Conservation (phyloP, 208 protist genomes). For the Herpetomonas tarakana region DNA sequence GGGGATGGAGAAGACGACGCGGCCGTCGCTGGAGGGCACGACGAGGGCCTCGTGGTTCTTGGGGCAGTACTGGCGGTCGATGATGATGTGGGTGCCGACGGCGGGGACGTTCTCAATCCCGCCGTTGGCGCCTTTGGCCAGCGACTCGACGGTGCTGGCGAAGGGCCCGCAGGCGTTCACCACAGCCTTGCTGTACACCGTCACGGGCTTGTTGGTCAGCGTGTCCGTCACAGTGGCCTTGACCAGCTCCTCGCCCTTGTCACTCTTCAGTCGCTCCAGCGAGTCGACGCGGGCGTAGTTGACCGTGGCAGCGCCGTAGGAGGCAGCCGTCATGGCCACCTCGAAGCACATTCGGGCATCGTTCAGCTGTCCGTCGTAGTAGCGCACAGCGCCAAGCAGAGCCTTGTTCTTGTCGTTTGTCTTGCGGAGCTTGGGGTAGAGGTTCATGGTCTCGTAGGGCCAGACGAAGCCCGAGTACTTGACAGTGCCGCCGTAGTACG, state of each 20-base stretch:
- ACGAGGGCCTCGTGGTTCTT: conserved; percentile 74
- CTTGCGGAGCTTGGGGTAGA: conserved; percentile 72
- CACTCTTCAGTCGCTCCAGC: conserved; percentile 50
- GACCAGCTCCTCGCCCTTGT: conserved; percentile 46
- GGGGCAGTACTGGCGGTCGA: conserved; percentile 81
- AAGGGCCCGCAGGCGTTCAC: conserved; percentile 92
- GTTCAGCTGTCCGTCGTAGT: conserved; percentile 97
- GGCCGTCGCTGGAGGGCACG: conserved; percentile 90
- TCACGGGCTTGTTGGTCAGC: conserved; percentile 57
- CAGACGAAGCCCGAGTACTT: conserved; percentile 81
- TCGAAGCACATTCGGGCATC: conserved; percentile 94
- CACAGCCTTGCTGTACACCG: conserved; percentile 83
- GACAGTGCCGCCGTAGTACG: conserved; percentile 70
- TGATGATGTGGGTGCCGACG: conserved; percentile 82
- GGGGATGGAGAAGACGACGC: conserved; percentile 92
- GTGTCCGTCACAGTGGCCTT: conserved; percentile 78
- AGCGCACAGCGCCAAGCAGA: conserved; percentile 89
- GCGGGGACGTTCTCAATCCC: conserved; percentile 68
- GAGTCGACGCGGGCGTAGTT: conserved; percentile 90
- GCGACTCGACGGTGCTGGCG: conserved; percentile 73
- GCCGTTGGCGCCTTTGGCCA: conserved; percentile 43
- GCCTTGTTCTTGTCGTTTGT: conserved; percentile 43
- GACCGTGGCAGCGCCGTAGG: conserved; percentile 85
- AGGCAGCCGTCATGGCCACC: conserved; percentile 92
- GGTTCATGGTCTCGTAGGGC: conserved; percentile 67